Base-by-base conservation (phyloP, 2,329 filamentous ascomycete genomes). In the Fusarium udum region DNA sequence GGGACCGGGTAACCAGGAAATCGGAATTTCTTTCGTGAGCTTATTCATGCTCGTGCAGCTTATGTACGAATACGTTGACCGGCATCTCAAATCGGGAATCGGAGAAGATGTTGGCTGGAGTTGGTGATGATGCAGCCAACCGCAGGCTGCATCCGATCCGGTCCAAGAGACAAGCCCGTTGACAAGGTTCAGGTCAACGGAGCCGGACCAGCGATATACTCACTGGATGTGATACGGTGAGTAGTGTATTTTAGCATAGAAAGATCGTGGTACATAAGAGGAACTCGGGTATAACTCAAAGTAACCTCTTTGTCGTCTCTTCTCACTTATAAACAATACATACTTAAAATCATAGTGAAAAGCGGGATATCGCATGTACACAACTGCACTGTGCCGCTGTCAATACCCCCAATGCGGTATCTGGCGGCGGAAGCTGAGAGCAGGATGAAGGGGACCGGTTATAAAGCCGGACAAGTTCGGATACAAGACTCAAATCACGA, bases 31-130 rank as follows among this genome's bases (percentile, higher is more conserved):
- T 28, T 42, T 34, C 4, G 22, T 56, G 48, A 34, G 16, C 28
- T 40, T 20, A 56, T 36, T 39, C 28, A 36, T 60, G 34, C n/a
- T 20, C 31, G 26, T 37, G 42, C 28, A 42, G 24, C 52, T 59
- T 75, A 46, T 48, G 26, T 48, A 75, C 73, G 73, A 75, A 75
- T 71, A 73, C 72, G 72, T 55, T 46, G 39, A 45, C 61, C 63
- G 67, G 69, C 67, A 75, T 66, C 69, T 73, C 63, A 43, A 61
- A 48, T 67, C 69, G 69, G 71, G 59, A 70, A 69, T 70, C 42
- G 61, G 64, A 42, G 39, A 32, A 55, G 32, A 28, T 53, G 32
- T 67, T 39, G 57, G 45, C 31, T 60, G 58, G 46, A 40, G 42
- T 63, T 62, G 28, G 34, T 40, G 60, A 57, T 61, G 64, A 61